Evolutionary conservation across 305 asterid genomes (phyloP), one percentile per base, ranked within the genome.

Genomic region (Rubia peregrina): DNA sequence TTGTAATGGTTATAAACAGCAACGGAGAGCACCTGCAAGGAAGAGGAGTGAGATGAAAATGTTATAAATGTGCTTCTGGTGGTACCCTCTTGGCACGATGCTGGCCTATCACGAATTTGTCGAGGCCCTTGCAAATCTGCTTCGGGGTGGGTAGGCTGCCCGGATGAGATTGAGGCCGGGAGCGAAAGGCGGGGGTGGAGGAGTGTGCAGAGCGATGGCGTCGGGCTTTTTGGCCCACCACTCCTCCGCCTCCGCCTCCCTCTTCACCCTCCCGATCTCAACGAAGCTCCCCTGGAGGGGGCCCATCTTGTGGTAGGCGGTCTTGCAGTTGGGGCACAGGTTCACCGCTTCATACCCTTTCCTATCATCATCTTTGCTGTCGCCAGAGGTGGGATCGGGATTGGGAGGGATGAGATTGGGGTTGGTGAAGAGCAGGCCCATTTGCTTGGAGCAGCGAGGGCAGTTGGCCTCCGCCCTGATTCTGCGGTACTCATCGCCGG

Each of bases 1-100:
- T 92, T 90, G 88, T 92, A 92, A 77, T 92, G 98, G 74, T 92
- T 92, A 84, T 92, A 83, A 71, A 92, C 96, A 71, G 96, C 96
- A 74, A 92, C 98, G 11, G 96, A 90, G 72, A 92, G 90, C 82
- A 92, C 96, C 98, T 92, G 88, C 74, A 84, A 73, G 43, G 17
- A 61, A 44, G 49, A 46, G 3, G 36, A 33, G 36, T 4, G 26
- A 24, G 26, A 24, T 33, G 36, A 33, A 33, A 33, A 33, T 33
- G 36, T 1, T 24, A 24, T 24, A 24, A 24, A 24, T 24, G 26
- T n/a, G n/a, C n/a, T 5, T 33, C 51, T 0, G 40, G 12, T 9
- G 46, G 16, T 53, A 92, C 98, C 98, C 90, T 92, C 80, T 92
- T 92, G 73, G 98, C 95, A 5, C 86, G 92, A 63, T 88, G 84